These are phyloP conservation scores for Phytophthora ramorum DNA, from an alignment of 352 stramenopile species.

Conservation along the genomic window DNA sequence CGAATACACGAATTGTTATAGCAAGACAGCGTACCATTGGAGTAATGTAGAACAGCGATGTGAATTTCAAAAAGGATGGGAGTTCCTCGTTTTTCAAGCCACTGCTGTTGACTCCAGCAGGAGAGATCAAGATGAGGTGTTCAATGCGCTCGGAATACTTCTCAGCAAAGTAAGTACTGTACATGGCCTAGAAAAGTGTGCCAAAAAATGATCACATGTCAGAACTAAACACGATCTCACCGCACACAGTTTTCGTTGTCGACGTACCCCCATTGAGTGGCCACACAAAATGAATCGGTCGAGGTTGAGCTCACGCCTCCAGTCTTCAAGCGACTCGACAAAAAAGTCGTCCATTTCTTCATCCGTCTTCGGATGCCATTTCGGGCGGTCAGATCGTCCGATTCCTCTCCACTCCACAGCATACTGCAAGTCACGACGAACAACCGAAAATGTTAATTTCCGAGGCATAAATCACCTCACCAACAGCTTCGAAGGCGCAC, in stretches of 20 bases:
- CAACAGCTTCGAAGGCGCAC: slow-evolving; percentile 36
- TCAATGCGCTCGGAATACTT: slow-evolving; percentile 78
- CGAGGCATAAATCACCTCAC: background rate
- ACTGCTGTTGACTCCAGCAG: slow-evolving; percentile 64
- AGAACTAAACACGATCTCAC: slow-evolving; percentile 2
- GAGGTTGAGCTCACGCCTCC: slow-evolving; percentile 65
- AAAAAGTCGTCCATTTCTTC: slow-evolving; percentile 84
- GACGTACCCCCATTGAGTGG: slow-evolving; percentile 83
- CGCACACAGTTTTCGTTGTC: background rate
- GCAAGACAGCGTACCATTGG: slow-evolving; percentile 59
- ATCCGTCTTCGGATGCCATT: slow-evolving; percentile 66
- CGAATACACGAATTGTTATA: background rate
- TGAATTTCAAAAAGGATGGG: slow-evolving; percentile 49
- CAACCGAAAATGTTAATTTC: background rate
- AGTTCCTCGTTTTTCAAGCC: slow-evolving; percentile 46
- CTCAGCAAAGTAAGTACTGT: slow-evolving; percentile 78
- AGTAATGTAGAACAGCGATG: slow-evolving; percentile 59
- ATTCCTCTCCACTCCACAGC: slow-evolving; percentile 87
- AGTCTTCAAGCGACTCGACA: slow-evolving; percentile 80
- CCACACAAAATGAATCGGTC: slow-evolving; percentile 80
- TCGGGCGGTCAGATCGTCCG: slow-evolving; percentile 70
- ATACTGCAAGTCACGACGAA: slow-evolving; percentile 48
- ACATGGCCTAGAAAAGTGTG: slow-evolving; percentile 57
- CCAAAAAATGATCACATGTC: background rate
- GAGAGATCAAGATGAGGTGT: slow-evolving; percentile 81